A percentile compares a stretch with the other conserved stretches of the same genome.
These are phyloP conservation scores for Lasiodiplodia gonubiensis DNA, from an alignment of 2,329 filamentous ascomycete species.

Conservation along the genomic window DNA sequence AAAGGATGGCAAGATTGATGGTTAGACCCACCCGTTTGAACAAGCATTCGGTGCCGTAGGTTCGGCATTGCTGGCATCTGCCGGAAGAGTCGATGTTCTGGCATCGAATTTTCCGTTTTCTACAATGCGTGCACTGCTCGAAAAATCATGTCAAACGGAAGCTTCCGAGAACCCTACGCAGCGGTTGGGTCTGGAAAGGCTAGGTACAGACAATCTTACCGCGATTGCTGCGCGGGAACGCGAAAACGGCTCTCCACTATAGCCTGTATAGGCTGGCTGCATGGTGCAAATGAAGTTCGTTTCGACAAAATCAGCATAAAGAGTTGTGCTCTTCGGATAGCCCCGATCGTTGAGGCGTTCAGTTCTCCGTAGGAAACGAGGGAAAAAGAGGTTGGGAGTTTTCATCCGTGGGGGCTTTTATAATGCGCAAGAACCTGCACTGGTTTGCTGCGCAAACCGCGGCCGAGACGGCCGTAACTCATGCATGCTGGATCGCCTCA, in stretches of 20 bases:
- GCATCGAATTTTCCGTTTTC: constrained; percentile 17
- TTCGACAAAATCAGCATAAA: neutral
- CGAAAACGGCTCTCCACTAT: neutral
- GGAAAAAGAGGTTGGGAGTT: neutral
- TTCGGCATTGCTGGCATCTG: constrained; percentile 3
- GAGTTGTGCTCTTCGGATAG: neutral
- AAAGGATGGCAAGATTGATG: too few relatives aligned
- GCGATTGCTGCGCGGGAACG: constrained; percentile 4
- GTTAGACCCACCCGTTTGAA: constrained; percentile 4
- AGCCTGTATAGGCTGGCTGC: neutral
- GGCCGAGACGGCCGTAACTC: neutral
- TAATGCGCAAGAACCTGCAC: neutral
- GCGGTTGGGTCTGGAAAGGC: neutral
- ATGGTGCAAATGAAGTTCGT: neutral
- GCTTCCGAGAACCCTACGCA: neutral
- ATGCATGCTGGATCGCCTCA: too few relatives aligned
- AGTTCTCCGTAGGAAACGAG: neutral
- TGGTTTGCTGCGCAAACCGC: neutral
- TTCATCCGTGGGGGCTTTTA: neutral
- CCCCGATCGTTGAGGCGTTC: neutral
- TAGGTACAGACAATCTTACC: neutral
- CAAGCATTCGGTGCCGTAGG: neutral
- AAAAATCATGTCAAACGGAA: neutral
- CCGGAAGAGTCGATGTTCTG: neutral
- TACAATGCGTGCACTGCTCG: constrained; percentile 5